Evolutionary conservation across 1,284 basidiomycete species (phyloP), one percentile per base, ranked within the genome.

Genomic region (Ustilago bromivora): DNA sequence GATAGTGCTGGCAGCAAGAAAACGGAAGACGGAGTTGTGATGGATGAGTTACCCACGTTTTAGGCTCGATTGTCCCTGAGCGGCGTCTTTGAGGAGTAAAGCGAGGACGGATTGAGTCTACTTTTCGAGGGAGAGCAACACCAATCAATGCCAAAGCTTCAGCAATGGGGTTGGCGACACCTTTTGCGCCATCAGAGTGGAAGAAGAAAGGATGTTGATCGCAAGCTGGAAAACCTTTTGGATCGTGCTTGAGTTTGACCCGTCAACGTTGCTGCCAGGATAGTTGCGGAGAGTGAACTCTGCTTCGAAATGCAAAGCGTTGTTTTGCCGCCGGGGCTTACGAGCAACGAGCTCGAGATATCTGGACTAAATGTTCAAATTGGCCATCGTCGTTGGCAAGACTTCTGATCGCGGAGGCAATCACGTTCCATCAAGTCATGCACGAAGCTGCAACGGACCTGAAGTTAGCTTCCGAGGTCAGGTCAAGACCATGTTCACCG

Each of bases 101-200:
- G 65, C 65, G 65, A 72, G 70, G 11, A 64, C 70, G 70, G 70
- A 17, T 57, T 47, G 61, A 38, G 72, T 58, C 51, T 64, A 36
- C 43, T 76, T 71, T 64, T 62, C 34, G n/a, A 17, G n/a, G 17
- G n/a, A 28, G 19, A 11, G 43, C 43, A 19, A 54, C 55, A 17
- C 51, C 38, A 56, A 40, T 56, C 31, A 7, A 35, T 32, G 51
- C 51, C 8, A 52, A 55, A 46, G 43, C 43, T 46, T 46, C n/a
- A 46, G 9, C 43, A 11, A 19, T 17, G n/a, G 7, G n/a, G 4
- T 46, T 23, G 43, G 43, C n/a, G 43, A 19, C 0, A 15, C n/a
- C 7, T 19, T 7, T 19, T 19, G 43, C 43, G 43, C 43, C 17
- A 6, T 10, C 23, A 46, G 7, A 7, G 43, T n/a, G 43, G 6